Conservation (phyloP, 108 stramenopile genomes). For the Cyclotella cryptica region DNA sequence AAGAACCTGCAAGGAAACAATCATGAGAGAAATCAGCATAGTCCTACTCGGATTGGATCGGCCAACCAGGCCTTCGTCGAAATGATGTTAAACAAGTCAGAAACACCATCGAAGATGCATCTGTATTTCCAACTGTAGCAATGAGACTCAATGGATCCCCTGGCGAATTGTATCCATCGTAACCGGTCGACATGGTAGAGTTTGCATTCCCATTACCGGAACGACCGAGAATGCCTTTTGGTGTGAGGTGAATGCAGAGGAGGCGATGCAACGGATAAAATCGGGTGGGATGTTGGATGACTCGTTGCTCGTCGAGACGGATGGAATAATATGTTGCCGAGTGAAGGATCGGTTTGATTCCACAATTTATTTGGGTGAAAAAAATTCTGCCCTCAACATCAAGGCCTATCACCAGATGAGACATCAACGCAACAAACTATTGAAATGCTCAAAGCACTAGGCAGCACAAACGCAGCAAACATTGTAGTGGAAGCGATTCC, state of each 20-base stretch:
- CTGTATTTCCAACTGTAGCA: conserved; percentile 7
- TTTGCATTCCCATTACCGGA: conserved; percentile 16
- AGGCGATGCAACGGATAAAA: conserved; percentile 23
- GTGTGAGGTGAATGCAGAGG: conserved; percentile 26
- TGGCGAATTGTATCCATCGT: conserved; percentile 47
- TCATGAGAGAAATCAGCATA: conserved; percentile 36
- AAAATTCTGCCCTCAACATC: too few species aligned
- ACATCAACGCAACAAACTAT: conserved; percentile 5
- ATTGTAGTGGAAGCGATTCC: conserved; percentile 47
- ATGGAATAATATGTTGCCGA: neutral
- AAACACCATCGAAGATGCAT: conserved; percentile 6
- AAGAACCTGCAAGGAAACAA: too few species aligned
- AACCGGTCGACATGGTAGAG: conserved; percentile 35
- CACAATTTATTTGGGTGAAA: too few species aligned
- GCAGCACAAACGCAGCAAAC: conserved; percentile 22
- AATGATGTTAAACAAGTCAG: conserved; percentile 44
- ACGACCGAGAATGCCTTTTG: neutral
- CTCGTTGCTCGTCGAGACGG: conserved; percentile 11
- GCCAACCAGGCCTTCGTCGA: conserved; percentile 38
- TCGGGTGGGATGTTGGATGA: conserved; percentile 28
- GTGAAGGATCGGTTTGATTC: neutral
- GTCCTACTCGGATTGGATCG: conserved; percentile 43
- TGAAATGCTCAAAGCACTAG: conserved; percentile 21
- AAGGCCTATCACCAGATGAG: neutral
- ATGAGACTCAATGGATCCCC: conserved; percentile 18